phyloP scores from a whole-genome alignment of 441 rosid genomes.

The Populus hybrid region DNA sequence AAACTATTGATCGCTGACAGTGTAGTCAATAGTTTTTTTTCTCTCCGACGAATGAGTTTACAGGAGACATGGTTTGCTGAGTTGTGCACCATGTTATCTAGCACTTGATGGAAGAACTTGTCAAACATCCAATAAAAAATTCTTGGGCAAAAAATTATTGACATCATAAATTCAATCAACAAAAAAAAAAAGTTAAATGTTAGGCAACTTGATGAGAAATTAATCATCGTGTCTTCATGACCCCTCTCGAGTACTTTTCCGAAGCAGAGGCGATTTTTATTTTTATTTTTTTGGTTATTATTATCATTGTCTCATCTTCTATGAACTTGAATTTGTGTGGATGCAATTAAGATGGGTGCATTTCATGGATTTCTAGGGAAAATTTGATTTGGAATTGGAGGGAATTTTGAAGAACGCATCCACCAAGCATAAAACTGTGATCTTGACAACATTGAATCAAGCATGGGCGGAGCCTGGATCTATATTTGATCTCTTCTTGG shows the following conservation, averaged over 20 bases:
- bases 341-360: too few species aligned
- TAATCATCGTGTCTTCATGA: too few species aligned
- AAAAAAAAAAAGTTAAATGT: too few species aligned
- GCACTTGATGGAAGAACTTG: neutral
- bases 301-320: too few species aligned
- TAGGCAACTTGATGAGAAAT: too few species aligned
- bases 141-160: neutral
- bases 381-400: constrained; percentile 30
- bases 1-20: too few species aligned
- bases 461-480: constrained; percentile 73
- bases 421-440: constrained; percentile 55
- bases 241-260: too few species aligned
- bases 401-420: constrained; percentile 52
- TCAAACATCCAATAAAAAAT: neutral
- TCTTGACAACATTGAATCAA: constrained; percentile 70
- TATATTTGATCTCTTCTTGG: constrained; percentile 57
- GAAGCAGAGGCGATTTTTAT: too few species aligned
- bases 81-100: neutral
- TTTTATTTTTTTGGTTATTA: too few species aligned
- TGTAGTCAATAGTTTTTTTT: too few species aligned
- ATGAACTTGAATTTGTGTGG: too few species aligned
- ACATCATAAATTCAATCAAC: neutral
- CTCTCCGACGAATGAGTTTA: neutral
- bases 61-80: neutral
- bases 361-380: constrained; percentile 1